Evolutionary conservation across 1,284 basidiomycete genomes (phyloP).

Genomic region (Austroboletus olivaceoglutinosus): DNA sequence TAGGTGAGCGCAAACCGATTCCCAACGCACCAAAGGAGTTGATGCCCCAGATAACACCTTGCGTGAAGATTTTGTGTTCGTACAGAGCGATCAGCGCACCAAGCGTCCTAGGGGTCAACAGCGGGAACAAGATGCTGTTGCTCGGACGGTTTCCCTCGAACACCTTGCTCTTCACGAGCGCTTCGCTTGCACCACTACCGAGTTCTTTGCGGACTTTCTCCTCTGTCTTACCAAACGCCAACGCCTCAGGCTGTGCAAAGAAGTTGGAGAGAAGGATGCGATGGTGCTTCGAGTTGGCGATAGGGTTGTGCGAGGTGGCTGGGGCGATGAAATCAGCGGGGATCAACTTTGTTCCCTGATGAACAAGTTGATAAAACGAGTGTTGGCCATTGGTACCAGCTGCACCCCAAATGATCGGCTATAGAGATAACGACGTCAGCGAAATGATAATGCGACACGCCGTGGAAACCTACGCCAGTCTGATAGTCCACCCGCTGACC

Average conservation of each 20-base stretch:
- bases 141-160: conserved; percentile 98
- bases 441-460: neutral
- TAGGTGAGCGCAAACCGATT: neutral
- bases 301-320: conserved; percentile 90
- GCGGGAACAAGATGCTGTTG: conserved; percentile 94
- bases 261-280: conserved; percentile 97
- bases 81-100: conserved; percentile 90
- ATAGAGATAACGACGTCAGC: conserved; percentile 9
- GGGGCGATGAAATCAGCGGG: conserved; percentile 96
- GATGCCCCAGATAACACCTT: conserved; percentile 97
- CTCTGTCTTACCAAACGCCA: conserved; percentile 97
- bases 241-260: conserved; percentile 96
- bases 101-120: conserved; percentile 87
- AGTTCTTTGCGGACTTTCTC: conserved; percentile 84
- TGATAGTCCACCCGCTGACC: conserved; percentile 93
- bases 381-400: conserved; percentile 98
- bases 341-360: conserved; percentile 92
- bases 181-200: conserved; percentile 71
- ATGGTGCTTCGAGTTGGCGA: conserved; percentile 86
- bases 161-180: conserved; percentile 94
- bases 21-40: conserved; percentile 83
- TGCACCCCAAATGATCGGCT: conserved; percentile 99
- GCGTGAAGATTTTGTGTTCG: conserved; percentile 99
- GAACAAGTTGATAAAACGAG: conserved; percentile 98
- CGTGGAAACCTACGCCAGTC: conserved; percentile 72